Conservation (phyloP, 2,329 filamentous ascomycete genomes). For the Aphanocladium album region DNA sequence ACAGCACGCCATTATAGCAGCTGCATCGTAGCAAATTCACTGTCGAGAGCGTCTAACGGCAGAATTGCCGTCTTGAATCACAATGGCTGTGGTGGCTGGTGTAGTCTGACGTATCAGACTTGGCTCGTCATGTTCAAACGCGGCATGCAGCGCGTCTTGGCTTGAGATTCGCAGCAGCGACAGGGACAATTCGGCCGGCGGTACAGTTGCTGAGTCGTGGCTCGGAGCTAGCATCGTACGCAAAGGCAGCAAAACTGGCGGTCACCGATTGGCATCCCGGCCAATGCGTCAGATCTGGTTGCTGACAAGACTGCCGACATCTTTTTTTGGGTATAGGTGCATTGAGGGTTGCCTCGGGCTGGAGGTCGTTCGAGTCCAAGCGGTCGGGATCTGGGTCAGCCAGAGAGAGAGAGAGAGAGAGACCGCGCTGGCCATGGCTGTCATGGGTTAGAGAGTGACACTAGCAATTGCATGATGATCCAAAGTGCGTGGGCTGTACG, state of each 20-base stretch:
- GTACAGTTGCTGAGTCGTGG: not conserved
- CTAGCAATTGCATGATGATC: not conserved
- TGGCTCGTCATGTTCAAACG: no score
- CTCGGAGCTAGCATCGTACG: not conserved
- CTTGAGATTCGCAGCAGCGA: no score
- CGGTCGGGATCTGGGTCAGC: not conserved
- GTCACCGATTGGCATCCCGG: not conserved
- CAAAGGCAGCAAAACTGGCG: not conserved
- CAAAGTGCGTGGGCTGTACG: not conserved
- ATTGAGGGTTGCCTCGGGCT: not conserved
- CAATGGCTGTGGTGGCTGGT: no score
- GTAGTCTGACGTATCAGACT: no score
- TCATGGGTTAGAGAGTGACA: no score
- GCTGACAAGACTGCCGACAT: not conserved
- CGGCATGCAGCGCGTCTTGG: no score
- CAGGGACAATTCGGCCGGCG: not conserved
- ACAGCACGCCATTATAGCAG: not conserved
- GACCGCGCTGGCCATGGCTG: no score
- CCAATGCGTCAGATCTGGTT: not conserved
- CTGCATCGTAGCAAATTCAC: not conserved
- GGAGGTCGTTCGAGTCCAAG: not conserved
- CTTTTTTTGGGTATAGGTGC: not conserved
- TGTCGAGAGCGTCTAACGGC: not conserved
- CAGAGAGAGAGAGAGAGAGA: not conserved
- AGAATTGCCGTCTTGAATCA: no score